Percentiles rank a stretch among this genome's conserved stretches.
Conservation (phyloP, 176 grass and related monocot species). For the Aegilops longissima region DNA sequence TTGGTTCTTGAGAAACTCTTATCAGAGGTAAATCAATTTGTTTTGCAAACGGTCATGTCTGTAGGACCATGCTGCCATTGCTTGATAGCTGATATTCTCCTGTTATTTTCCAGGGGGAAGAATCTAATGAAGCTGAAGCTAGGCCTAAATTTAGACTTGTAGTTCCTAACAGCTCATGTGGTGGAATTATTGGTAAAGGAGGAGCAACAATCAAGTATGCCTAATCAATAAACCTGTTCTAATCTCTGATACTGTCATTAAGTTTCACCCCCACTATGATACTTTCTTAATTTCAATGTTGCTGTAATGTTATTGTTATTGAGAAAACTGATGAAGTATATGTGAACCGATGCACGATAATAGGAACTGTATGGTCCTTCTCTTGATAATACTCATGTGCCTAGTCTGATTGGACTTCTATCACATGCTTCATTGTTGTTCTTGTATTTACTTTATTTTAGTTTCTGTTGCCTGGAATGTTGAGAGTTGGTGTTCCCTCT, state of each 20-base stretch:
- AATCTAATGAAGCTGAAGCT: conserved; percentile 75
- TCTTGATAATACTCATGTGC: background rate
- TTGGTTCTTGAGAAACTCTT: conserved; percentile 90
- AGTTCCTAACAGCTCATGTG: conserved; percentile 95
- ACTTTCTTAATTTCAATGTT: background rate
- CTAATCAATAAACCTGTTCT: background rate
- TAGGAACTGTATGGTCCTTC: background rate
- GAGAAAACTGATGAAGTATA: background rate
- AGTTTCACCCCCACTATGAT: background rate
- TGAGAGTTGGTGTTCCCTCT: conserved; percentile 1
- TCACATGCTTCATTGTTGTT: background rate
- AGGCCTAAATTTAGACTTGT: conserved; percentile 87
- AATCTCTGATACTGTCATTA: conserved; percentile 11
- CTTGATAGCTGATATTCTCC: conserved; percentile 27
- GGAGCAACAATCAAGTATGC: conserved; percentile 96
- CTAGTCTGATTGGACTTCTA: background rate
- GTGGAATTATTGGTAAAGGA: conserved; percentile 98
- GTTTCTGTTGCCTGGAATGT: background rate
- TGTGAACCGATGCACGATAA: background rate
- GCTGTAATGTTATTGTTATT: background rate
- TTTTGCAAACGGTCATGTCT: background rate
- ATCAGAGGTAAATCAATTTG: conserved; percentile 56
- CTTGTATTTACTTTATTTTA: background rate
- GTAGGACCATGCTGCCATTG: background rate
- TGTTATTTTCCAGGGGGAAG: conserved; percentile 67